Evolutionary conservation across 2,329 filamentous ascomycete genomes (phyloP).

Genomic region (Alternaria infectoria): DNA sequence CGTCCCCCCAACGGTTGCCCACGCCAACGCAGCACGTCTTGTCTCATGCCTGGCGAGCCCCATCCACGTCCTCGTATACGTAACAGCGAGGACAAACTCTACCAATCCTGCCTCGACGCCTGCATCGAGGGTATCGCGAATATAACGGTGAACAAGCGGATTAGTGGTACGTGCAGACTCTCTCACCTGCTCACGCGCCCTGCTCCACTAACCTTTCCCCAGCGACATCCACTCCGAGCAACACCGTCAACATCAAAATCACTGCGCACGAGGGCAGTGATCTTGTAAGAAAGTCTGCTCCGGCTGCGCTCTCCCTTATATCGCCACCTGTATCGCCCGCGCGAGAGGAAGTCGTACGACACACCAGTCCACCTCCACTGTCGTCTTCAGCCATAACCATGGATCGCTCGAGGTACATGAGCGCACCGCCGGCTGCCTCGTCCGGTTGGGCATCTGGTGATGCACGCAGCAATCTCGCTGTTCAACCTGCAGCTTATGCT

Average conservation of each 20-base stretch:
- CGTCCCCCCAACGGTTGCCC: neutral
- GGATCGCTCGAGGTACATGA: slow-evolving; percentile 18
- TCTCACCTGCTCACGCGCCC: neutral
- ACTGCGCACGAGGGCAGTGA: no score
- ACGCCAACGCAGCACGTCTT: neutral
- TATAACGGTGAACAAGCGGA: slow-evolving; percentile 14
- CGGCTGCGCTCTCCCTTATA: neutral
- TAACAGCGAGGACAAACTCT: slow-evolving; percentile 19
- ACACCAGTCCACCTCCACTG: neutral
- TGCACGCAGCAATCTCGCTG: slow-evolving; percentile 24
- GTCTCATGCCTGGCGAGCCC: slow-evolving; percentile 16
- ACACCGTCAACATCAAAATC: slow-evolving; percentile 2
- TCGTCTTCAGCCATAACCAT: slow-evolving; percentile 7
- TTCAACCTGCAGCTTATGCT: slow-evolving; percentile 25
- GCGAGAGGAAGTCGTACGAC: neutral
- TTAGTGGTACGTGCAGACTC: slow-evolving; percentile 3
- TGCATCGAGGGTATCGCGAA: slow-evolving; percentile 26
- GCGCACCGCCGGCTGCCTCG: slow-evolving; percentile 3
- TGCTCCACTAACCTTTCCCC: neutral
- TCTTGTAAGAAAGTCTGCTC: neutral
- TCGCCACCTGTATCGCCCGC: slow-evolving; percentile 16
- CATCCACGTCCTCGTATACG: neutral
- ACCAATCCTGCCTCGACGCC: slow-evolving; percentile 17
- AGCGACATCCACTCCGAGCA: slow-evolving; percentile 5
- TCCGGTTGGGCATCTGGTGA: slow-evolving; percentile 1